phyloP scores from a whole-genome alignment of 352 stramenopile species.

The Phytophthora europaea region DNA sequence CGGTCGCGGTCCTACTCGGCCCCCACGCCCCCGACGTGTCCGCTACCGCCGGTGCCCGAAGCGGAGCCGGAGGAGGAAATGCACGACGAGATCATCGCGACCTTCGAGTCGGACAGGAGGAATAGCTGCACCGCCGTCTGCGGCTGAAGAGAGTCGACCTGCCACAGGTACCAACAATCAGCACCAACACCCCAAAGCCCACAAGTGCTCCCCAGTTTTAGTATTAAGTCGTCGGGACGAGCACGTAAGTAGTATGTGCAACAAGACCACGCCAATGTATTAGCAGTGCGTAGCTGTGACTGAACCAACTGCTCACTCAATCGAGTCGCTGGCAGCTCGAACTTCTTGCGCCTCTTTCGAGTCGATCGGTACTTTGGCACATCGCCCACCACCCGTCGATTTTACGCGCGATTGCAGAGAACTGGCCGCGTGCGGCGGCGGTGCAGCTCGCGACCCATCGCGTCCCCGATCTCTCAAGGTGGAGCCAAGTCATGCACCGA shows the following conservation, averaged over 20 bases:
- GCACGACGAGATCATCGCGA: constrained; percentile 7
- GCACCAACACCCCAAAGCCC: constrained; percentile 1
- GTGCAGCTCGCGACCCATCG: constrained; percentile 2
- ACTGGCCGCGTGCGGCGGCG: not conserved
- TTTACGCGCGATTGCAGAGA: not conserved
- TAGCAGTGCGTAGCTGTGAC: not conserved
- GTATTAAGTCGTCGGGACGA: constrained; percentile 12
- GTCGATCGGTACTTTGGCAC: not conserved
- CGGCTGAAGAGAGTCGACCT: constrained; percentile 24
- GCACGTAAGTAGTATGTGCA: constrained; percentile 7
- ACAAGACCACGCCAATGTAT: constrained; percentile 1
- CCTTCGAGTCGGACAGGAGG: constrained; percentile 27
- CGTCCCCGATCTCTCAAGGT: not conserved
- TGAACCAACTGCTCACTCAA: constrained; percentile 4
- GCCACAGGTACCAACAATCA: constrained; percentile 19
- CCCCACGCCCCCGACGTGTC: constrained; percentile 13
- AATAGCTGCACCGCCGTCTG: constrained; percentile 40
- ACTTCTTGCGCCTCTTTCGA: not conserved
- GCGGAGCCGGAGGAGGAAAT: constrained; percentile 35
- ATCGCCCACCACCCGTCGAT: not conserved
- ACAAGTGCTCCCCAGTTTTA: constrained; percentile 2
- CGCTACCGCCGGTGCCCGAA: constrained; percentile 34
- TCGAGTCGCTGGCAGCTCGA: constrained; percentile 26
- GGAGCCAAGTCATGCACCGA: constrained; percentile 31
- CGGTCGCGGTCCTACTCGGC: constrained; percentile 35